Percentiles rank a stretch among this genome's conserved stretches.
These are phyloP conservation scores for Nitzschia sp. DNA, from an alignment of 108 stramenopile species.

Conservation along the genomic window DNA sequence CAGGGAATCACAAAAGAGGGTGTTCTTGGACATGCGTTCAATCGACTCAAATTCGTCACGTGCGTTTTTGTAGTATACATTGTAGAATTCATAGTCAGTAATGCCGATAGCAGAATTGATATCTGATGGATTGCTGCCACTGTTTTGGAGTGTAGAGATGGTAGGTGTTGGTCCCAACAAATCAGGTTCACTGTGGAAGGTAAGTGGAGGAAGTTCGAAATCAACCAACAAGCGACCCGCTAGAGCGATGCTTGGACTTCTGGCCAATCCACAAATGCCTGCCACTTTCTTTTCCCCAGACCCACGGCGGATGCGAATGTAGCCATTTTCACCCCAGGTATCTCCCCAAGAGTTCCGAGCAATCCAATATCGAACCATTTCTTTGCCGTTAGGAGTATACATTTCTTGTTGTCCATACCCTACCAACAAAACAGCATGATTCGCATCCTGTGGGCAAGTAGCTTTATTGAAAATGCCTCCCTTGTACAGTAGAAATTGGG, in stretches of 20 bases:
- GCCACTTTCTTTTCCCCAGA: constrained; percentile 45
- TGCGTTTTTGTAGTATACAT: neutral
- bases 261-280: constrained; percentile 75
- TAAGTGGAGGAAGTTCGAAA: neutral
- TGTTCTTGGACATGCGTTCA: neutral
- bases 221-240: constrained; percentile 35
- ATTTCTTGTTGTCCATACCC: constrained; percentile 19
- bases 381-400: neutral
- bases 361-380: constrained; percentile 58
- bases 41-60: neutral
- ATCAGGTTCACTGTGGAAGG: neutral
- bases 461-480: constrained; percentile 57
- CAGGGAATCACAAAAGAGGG: neutral
- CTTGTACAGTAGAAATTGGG: constrained; percentile 56
- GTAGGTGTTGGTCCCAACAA: neutral
- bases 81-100: neutral
- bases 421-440: constrained; percentile 63
- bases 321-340: constrained; percentile 78
- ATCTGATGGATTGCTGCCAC: neutral
- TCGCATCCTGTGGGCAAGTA: constrained; percentile 53
- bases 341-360: constrained; percentile 71
- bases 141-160: neutral
- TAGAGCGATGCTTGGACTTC: constrained; percentile 70
- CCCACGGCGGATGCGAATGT: constrained; percentile 55
- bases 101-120: neutral